phyloP scores from a whole-genome alignment of 345 rosid genomes.

The Crucihimalaya himalaica region DNA sequence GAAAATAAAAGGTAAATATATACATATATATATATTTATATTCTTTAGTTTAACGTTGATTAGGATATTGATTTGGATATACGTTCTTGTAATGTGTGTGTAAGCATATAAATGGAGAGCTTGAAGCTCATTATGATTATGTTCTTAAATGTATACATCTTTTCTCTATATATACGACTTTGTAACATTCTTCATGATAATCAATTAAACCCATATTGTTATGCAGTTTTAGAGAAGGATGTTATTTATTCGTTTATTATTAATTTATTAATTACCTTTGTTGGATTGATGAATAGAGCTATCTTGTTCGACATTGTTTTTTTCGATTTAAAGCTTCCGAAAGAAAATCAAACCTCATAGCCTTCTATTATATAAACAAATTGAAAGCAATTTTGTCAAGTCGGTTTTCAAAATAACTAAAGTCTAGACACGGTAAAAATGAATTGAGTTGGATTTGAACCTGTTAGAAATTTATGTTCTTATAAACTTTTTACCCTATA shows the following conservation, averaged over 20 bases:
- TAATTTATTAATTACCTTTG: not conserved
- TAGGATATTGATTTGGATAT: constrained; percentile 19
- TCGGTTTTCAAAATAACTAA: constrained; percentile 7
- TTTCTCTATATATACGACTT: constrained; percentile 17
- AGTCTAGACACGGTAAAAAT: not conserved
- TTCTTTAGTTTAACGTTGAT: not conserved
- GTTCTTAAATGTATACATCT: constrained; percentile 25
- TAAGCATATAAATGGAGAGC: constrained; percentile 15
- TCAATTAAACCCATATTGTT: not conserved
- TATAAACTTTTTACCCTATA: no score
- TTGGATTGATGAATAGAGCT: constrained; percentile 7
- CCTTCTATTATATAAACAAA: not conserved
- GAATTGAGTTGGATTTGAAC: not conserved
- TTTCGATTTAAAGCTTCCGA: not conserved
- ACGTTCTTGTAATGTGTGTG: constrained; percentile 13
- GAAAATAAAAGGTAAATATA: constrained; percentile 28
- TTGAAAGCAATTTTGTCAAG: not conserved
- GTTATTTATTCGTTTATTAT: not conserved
- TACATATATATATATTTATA: constrained; percentile 1
- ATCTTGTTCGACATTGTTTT: not conserved
- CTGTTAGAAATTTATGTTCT: not conserved
- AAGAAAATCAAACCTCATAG: not conserved
- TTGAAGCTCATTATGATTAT: constrained; percentile 19
- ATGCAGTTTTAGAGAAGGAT: constrained; percentile 11
- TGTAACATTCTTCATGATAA: not conserved